Conservation (phyloP, 805 yeast genomes). For the Ogataea philodendri region DNA sequence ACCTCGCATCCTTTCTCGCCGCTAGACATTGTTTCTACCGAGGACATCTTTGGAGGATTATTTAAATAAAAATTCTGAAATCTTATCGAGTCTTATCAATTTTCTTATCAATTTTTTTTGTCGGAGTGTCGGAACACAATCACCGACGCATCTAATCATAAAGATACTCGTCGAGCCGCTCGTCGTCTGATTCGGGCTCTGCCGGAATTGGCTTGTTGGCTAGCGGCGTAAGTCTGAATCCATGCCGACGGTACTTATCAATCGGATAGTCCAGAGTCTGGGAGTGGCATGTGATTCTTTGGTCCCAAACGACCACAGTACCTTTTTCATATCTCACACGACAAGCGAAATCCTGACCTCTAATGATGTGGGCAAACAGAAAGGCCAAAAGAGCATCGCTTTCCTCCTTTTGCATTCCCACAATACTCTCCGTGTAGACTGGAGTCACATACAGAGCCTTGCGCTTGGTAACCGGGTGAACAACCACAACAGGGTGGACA, state of each 20-base stretch:
- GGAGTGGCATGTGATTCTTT: conserved; percentile 66
- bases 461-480: conserved; percentile 67
- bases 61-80: neutral
- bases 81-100: conserved; percentile 1
- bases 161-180: conserved; percentile 30
- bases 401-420: conserved; percentile 72
- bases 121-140: neutral
- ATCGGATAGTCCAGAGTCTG: conserved; percentile 70
- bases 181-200: conserved; percentile 31
- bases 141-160: conserved; percentile 7
- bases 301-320: conserved; percentile 77
- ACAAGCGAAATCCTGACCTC: conserved; percentile 58
- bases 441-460: conserved; percentile 58
- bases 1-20: conserved; percentile 9
- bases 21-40: conserved; percentile 3
- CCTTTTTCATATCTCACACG: conserved; percentile 70
- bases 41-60: no score
- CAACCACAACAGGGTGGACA: conserved; percentile 67
- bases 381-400: conserved; percentile 59
- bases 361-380: conserved; percentile 49
- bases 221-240: conserved; percentile 68
- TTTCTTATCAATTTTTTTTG: conserved; percentile 3
- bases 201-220: conserved; percentile 61
- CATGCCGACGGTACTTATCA: conserved; percentile 63
- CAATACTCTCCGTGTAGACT: conserved; percentile 62